These are phyloP conservation scores for Neonectria faginata DNA, from an alignment of 2,329 filamentous ascomycete species.

Conservation along the genomic window DNA sequence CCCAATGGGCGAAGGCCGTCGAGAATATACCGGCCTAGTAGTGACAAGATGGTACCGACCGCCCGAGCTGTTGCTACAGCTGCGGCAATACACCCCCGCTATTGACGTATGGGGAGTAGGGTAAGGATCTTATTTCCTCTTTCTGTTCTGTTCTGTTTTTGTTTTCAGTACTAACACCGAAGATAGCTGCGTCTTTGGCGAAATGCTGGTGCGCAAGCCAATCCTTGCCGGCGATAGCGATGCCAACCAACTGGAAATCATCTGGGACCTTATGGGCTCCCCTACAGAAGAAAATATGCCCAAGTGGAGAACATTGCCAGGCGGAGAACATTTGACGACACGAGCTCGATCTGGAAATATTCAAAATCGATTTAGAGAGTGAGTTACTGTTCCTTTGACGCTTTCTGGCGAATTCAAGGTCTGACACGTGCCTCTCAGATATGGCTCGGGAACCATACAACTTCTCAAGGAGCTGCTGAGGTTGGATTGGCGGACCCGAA, in stretches of 20 bases:
- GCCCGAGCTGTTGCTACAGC: constrained; percentile 88
- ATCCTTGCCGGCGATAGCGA: constrained; percentile 93
- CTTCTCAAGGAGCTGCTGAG: constrained; percentile 85
- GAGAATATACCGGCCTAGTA: constrained; percentile 96
- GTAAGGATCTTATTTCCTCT: constrained; percentile 61
- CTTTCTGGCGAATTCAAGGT: neutral
- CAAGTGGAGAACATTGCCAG: constrained; percentile 85
- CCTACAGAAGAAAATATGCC: constrained; percentile 94
- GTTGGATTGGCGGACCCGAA: constrained; percentile 87
- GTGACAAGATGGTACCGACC: constrained; percentile 98
- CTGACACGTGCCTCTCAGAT: constrained; percentile 55
- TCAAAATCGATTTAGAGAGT: constrained; percentile 79
- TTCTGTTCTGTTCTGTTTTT: neutral
- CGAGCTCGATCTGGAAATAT: constrained; percentile 73
- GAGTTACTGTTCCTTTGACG: constrained; percentile 41
- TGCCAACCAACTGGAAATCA: constrained; percentile 88
- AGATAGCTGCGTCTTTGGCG: constrained; percentile 92
- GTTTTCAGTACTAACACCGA: constrained; percentile 34
- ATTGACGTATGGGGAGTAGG: constrained; percentile 99
- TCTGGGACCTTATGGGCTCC: constrained; percentile 91
- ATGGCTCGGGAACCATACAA: constrained; percentile 78
- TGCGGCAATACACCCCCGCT: constrained; percentile 93
- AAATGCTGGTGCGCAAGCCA: constrained; percentile 95
- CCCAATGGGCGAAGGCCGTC: constrained; percentile 84
- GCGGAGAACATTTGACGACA: constrained; percentile 79